Conservation (phyloP, 179 eudicot genomes). For the Heliamphora pulchella region DNA sequence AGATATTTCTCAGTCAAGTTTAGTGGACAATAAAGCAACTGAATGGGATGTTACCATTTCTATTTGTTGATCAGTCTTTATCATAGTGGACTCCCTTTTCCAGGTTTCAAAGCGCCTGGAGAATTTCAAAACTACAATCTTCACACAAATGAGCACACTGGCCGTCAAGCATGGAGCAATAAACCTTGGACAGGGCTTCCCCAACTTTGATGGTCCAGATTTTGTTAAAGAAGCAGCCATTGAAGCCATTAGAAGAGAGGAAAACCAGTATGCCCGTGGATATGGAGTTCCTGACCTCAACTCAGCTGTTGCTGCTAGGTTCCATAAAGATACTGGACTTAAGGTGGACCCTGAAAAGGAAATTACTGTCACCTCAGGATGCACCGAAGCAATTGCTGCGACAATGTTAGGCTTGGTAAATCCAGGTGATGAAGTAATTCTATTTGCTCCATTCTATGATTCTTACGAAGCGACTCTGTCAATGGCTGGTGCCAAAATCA, state of each 20-base stretch:
- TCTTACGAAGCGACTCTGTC: constrained; percentile 92
- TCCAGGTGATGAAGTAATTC: constrained; percentile 82
- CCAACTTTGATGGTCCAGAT: constrained; percentile 94
- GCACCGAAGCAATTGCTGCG: constrained; percentile 98
- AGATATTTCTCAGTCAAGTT: not conserved
- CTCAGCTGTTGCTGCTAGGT: constrained; percentile 61
- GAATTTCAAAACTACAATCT: constrained; percentile 89
- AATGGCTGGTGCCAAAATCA: constrained; percentile 90
- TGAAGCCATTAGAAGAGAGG: constrained; percentile 68
- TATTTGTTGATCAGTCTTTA: not conserved
- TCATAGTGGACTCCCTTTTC: constrained; percentile 9
- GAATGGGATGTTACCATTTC: not conserved
- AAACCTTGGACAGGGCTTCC: constrained; percentile 95
- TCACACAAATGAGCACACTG: constrained; percentile 90
- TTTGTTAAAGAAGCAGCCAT: constrained; percentile 94
- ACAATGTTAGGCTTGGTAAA: constrained; percentile 87
- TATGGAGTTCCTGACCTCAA: constrained; percentile 89
- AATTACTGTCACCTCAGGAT: constrained; percentile 92
- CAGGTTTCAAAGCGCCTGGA: constrained; percentile 92
- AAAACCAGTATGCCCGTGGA: constrained; percentile 94
- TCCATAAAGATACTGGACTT: constrained; percentile 78
- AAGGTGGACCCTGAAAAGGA: constrained; percentile 82
- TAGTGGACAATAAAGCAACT: not conserved
- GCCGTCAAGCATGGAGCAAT: constrained; percentile 95
- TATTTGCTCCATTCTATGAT: constrained; percentile 93